Base-by-base conservation (phyloP, 768 basidiomycete genomes). In the Boletus speciosus region DNA sequence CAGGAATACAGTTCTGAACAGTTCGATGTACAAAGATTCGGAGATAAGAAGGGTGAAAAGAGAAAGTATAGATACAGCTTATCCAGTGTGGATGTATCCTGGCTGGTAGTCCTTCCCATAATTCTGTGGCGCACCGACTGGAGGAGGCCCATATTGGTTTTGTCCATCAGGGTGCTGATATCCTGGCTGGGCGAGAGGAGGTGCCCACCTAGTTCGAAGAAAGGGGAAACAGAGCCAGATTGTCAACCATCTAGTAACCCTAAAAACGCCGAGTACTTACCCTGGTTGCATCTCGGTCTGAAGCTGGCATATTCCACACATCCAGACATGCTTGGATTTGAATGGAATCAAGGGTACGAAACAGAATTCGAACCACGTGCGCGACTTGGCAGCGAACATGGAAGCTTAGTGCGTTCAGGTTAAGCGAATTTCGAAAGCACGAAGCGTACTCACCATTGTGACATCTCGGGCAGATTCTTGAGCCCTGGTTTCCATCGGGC, bases 291-390 rank as follows among this genome's bases (percentile, higher is more conserved):
- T 73, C 3, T 77, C 76, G 10, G 79, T 75, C 54, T 74, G 76
- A 78, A 86, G 86, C 52, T 84, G 81, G 64, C 88, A 91, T 55
- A 85, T 87, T 23, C 75, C 75, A 68, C 88, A 91, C 53, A 84
- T 64, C 85, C 88, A 89, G 47, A 90, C 71, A 50, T 79, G 80
- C 50, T 79, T 79, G 45, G 78, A 78, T 23, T 69, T 78, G 61
- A 89, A 72, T 2, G 88, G 88, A 40, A 90, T 68, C 52, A 91
- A 70, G 23, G 85, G 88, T 14, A 91, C 76, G 68, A 81, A 87
- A 73, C 84, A 90, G 42, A 91, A 65, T 68, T 88, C 85, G 64
- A 91, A 86, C 88, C 87, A 90, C 36, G 72, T 80, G 51, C 82
- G 81, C 34, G 78, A 76, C 66, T 86, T 88, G 31, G 84, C 84